These are phyloP conservation scores for Adansonia grandidieri DNA, from an alignment of 441 rosid species.

Conservation along the genomic window DNA sequence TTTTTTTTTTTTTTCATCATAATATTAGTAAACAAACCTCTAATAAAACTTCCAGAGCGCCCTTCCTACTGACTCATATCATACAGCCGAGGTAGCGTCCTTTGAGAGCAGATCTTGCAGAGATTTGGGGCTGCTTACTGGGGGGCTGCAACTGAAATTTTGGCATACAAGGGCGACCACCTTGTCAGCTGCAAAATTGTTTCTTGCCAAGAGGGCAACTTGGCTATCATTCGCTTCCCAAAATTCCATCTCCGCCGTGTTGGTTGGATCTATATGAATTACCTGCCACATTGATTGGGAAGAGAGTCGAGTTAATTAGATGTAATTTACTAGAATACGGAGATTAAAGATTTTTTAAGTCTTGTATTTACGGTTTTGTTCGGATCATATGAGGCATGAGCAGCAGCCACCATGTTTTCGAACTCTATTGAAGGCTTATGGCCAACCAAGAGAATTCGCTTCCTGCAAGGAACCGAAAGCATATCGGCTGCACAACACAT, in stretches of 20 bases:
- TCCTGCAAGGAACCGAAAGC: constrained; percentile 58
- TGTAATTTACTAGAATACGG: background rate
- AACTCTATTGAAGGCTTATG: constrained; percentile 53
- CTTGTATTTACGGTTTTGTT: constrained; percentile 67
- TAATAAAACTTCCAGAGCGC: background rate
- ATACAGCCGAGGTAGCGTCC: constrained; percentile 34
- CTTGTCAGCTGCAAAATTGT: constrained; percentile 50
- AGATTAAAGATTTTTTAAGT: background rate
- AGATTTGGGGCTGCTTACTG: constrained; percentile 49
- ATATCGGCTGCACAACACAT: constrained; percentile 92
- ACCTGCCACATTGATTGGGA: constrained; percentile 50
- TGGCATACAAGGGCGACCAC: constrained; percentile 87
- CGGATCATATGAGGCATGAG: constrained; percentile 73
- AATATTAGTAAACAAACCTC: background rate
- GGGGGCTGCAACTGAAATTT: constrained; percentile 80
- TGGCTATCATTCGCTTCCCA: constrained; percentile 71
- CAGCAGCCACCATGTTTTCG: constrained; percentile 71
- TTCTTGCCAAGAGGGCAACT: constrained; percentile 67
- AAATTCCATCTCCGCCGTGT: constrained; percentile 64
- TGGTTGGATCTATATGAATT: constrained; percentile 72
- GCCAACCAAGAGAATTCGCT: constrained; percentile 77
- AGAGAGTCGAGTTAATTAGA: background rate
- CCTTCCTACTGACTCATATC: background rate
- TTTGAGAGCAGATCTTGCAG: constrained; percentile 60
- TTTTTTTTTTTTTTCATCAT: background rate